These are phyloP conservation scores for Asterophora lycoperdoides DNA, from an alignment of 768 basidiomycete species.

Conservation along the genomic window DNA sequence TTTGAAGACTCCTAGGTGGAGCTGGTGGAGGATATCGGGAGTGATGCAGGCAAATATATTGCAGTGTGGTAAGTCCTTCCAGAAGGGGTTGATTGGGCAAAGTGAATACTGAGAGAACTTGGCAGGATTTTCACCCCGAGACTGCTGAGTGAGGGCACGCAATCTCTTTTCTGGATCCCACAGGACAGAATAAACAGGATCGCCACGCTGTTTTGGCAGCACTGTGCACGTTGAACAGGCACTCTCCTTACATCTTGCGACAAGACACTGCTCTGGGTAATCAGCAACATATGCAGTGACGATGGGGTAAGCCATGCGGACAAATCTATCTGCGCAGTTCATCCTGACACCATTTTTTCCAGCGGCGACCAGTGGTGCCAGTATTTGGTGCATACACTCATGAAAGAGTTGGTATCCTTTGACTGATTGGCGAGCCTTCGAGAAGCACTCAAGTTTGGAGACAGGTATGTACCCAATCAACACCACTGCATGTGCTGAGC, in stretches of 20 bases:
- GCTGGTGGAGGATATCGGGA: slow-evolving; percentile 25
- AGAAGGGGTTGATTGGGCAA: slow-evolving; percentile 17
- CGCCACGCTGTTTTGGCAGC: slow-evolving; percentile 4
- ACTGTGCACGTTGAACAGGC: slow-evolving; percentile 26
- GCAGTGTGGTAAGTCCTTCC: slow-evolving; percentile 24
- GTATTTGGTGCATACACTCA: slow-evolving; percentile 13
- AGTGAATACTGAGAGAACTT: slow-evolving; percentile 14
- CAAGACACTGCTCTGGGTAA: slow-evolving; percentile 34
- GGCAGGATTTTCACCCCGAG: background rate
- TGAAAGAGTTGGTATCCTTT: slow-evolving; percentile 1
- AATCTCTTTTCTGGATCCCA: background rate
- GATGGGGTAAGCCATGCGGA: slow-evolving; percentile 27
- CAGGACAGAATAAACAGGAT: background rate
- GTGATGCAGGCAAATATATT: slow-evolving; percentile 37
- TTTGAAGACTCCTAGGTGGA: background rate
- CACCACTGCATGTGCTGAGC: slow-evolving; percentile 21
- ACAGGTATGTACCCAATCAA: slow-evolving; percentile 1
- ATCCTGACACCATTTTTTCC: slow-evolving; percentile 27
- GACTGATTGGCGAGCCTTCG: background rate
- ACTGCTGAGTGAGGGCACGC: background rate
- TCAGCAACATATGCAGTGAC: slow-evolving; percentile 20
- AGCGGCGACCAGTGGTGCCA: slow-evolving; percentile 25
- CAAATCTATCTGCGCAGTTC: slow-evolving; percentile 28
- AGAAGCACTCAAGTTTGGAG: slow-evolving; percentile 2
- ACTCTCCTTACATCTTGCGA: slow-evolving; percentile 21